Percentiles rank a stretch among this genome's conserved stretches.
phyloP scores from a whole-genome alignment of 805 yeast genomes.

The Wickerhamomyces silvicola region DNA sequence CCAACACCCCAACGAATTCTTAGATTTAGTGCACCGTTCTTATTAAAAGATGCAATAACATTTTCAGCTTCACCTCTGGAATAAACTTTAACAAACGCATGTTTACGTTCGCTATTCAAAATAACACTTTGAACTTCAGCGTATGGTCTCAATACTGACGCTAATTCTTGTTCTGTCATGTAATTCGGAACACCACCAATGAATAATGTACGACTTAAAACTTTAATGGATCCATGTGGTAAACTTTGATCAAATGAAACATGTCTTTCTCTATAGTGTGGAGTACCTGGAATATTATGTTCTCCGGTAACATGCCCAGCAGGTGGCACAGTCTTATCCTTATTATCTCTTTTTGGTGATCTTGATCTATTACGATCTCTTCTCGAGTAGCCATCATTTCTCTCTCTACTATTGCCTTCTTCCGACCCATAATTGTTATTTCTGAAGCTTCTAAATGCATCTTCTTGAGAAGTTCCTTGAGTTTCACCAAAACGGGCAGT shows the following conservation, averaged over 20 bases:
- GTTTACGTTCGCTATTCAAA: constrained; percentile 81
- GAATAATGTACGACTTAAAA: constrained; percentile 83
- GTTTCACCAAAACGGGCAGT: constrained; percentile 11
- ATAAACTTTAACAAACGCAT: constrained; percentile 92
- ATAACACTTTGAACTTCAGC: constrained; percentile 92
- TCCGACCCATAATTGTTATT: constrained; percentile 20
- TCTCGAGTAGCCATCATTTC: constrained; percentile 12
- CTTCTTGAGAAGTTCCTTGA: constrained; percentile 18
- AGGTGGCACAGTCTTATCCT: constrained; percentile 15
- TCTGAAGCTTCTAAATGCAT: constrained; percentile 20
- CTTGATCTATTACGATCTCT: constrained; percentile 22
- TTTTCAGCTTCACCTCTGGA: constrained; percentile 88
- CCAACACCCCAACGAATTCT: constrained; percentile 99
- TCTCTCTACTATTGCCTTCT: constrained; percentile 14
- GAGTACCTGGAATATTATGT: constrained; percentile 60
- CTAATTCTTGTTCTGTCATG: constrained; percentile 72
- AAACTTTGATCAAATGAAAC: constrained; percentile 64
- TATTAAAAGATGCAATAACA: constrained; percentile 66
- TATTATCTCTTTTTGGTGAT: constrained; percentile 20
- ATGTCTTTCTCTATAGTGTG: constrained; percentile 70
- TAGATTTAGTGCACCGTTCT: constrained; percentile 53
- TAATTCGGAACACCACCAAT: constrained; percentile 87
- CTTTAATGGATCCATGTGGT: constrained; percentile 76
- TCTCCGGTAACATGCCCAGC: constrained; percentile 44
- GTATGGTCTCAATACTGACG: constrained; percentile 67